phyloP scores from a whole-genome alignment of 495 filamentous ascomycete species.

The Cairneyella variabilis region DNA sequence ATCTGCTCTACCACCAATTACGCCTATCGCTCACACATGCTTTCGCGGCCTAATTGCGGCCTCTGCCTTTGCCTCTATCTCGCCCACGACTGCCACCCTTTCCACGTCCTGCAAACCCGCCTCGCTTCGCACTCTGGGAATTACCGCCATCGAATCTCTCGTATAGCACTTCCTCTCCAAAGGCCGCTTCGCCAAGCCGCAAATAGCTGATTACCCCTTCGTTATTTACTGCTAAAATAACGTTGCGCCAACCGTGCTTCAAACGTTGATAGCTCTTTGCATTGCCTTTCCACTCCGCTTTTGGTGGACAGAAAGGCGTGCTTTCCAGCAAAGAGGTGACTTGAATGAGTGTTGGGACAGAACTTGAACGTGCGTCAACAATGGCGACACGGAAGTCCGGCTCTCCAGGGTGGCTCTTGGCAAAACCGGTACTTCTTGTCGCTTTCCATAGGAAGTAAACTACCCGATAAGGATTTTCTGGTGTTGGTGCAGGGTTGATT shows the following conservation, averaged over 20 bases:
- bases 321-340: constrained; percentile 64
- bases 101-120: constrained; percentile 35
- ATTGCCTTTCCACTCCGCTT: constrained; percentile 40
- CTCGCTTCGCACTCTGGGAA: constrained; percentile 38
- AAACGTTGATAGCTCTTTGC: constrained; percentile 57
- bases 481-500: constrained; percentile 11
- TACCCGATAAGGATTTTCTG: constrained; percentile 60
- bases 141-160: constrained; percentile 45
- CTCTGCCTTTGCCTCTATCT: constrained; percentile 20
- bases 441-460: constrained; percentile 81
- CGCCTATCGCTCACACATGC: neutral
- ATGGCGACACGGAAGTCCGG: constrained; percentile 85
- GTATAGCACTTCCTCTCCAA: constrained; percentile 71
- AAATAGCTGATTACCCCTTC: constrained; percentile 86
- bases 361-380: constrained; percentile 65
- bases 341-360: constrained; percentile 68
- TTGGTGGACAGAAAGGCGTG: constrained; percentile 61
- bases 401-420: constrained; percentile 66
- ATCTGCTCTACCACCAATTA: neutral
- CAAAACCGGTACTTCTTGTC: constrained; percentile 52
- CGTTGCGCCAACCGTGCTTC: constrained; percentile 80
- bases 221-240: constrained; percentile 84
- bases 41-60: constrained; percentile 4
- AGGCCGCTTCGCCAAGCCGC: constrained; percentile 71
- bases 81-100: constrained; percentile 31